phyloP scores from a whole-genome alignment of 768 basidiomycete genomes.

The Lentinula detonsa region DNA sequence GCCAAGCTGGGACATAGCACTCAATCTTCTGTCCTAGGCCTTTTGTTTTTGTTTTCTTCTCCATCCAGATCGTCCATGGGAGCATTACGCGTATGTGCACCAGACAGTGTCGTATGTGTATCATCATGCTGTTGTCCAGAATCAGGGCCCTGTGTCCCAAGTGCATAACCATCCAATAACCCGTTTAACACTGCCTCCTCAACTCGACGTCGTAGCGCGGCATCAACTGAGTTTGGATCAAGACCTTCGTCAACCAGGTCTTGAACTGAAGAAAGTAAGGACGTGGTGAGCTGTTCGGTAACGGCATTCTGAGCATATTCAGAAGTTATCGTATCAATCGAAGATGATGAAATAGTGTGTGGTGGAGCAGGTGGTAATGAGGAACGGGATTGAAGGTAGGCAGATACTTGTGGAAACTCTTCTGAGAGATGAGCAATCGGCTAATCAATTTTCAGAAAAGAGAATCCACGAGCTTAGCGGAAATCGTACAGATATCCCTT shows the following conservation, averaged over 20 bases:
- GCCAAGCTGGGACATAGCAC: background rate
- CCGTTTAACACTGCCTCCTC: slow-evolving; percentile 62
- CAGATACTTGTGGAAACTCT: slow-evolving; percentile 65
- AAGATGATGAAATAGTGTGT: slow-evolving; percentile 10
- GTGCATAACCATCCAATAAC: slow-evolving; percentile 52
- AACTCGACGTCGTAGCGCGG: slow-evolving; percentile 58
- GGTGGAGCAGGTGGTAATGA: slow-evolving; percentile 15
- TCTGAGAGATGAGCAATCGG: slow-evolving; percentile 64
- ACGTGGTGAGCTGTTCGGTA: slow-evolving; percentile 65
- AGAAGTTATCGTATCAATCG: slow-evolving; percentile 12
- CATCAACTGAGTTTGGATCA: slow-evolving; percentile 60
- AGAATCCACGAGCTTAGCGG: background rate
- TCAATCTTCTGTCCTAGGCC: slow-evolving; percentile 3
- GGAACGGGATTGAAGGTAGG: slow-evolving; percentile 44
- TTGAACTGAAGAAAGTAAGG: slow-evolving; percentile 59
- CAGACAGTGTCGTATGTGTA: background rate
- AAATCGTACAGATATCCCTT: slow-evolving; percentile 68
- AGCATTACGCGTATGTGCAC: background rate
- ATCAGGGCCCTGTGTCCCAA: slow-evolving; percentile 24
- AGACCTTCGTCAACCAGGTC: slow-evolving; percentile 64
- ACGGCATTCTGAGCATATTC: slow-evolving; percentile 63
- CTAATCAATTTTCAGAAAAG: slow-evolving; percentile 27
- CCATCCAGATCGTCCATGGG: background rate
- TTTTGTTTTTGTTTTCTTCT: background rate
- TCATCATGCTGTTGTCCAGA: background rate